Percentiles rank a stretch among this genome's conserved stretches.
Conservation (phyloP, 2,329 filamentous ascomycete genomes). For the Colletotrichum noveboracense region DNA sequence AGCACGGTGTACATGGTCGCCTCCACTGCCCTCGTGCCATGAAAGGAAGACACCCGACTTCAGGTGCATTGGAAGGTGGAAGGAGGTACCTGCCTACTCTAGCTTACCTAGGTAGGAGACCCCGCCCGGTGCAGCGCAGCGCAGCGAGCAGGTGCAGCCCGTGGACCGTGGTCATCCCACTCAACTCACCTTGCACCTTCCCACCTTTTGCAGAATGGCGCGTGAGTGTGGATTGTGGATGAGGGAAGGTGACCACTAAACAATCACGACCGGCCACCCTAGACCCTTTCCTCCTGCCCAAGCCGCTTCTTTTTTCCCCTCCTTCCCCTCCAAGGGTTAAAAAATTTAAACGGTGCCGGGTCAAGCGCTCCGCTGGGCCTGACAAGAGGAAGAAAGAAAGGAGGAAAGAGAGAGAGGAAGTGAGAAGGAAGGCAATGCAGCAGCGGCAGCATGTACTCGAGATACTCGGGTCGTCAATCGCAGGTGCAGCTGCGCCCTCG, state of each 20-base stretch:
- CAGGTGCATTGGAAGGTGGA: background rate
- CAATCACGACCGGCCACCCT: background rate
- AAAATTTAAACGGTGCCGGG: conserved; percentile 16
- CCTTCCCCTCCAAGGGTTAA: background rate
- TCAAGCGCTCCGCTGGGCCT: conserved; percentile 17
- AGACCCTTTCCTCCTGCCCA: background rate
- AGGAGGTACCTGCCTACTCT: background rate
- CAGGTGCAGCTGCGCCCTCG: background rate
- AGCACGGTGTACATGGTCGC: background rate
- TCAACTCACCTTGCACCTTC: background rate
- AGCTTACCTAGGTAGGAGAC: background rate
- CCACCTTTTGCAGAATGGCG: conserved; percentile 10
- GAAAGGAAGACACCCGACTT: background rate
- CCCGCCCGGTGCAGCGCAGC: background rate
- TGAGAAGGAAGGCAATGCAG: background rate
- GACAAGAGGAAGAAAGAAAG: background rate
- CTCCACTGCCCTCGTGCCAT: background rate
- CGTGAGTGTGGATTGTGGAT: background rate
- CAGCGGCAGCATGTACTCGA: background rate
- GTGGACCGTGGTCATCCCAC: conserved; percentile 3
- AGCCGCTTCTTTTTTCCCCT: conserved; percentile 7
- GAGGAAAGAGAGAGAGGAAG: background rate
- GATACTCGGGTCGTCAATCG: background rate
- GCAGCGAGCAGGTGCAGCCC: background rate
- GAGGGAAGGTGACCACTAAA: background rate